phyloP scores from a whole-genome alignment of 2,329 filamentous ascomycete genomes.

The Cercospora beticola region DNA sequence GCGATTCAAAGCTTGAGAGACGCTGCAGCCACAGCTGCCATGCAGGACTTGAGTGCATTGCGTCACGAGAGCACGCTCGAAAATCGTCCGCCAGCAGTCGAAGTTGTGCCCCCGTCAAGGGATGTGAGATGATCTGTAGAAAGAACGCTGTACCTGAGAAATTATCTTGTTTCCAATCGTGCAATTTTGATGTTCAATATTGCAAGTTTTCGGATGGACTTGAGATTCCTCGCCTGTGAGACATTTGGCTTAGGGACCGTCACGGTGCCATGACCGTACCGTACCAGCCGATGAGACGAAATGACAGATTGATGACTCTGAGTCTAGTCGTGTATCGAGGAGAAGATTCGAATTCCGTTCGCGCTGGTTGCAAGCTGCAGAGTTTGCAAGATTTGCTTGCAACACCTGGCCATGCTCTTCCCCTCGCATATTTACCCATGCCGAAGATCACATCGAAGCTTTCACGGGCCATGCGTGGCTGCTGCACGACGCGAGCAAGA shows the following conservation, averaged over 20 bases:
- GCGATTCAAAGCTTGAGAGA: neutral
- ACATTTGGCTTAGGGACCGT: neutral
- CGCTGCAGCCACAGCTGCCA: neutral
- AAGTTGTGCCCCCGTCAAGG: neutral
- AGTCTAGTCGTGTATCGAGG: neutral
- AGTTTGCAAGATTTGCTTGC: neutral
- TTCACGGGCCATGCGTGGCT: neutral
- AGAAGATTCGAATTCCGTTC: neutral
- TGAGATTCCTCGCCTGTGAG: neutral
- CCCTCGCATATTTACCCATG: neutral
- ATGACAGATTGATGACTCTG: neutral
- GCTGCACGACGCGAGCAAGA: conserved; percentile 1
- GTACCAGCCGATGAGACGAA: neutral
- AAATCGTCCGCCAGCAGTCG: neutral
- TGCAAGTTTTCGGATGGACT: neutral
- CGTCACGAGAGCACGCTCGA: neutral
- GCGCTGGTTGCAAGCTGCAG: neutral
- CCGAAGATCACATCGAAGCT: neutral
- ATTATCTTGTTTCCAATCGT: neutral
- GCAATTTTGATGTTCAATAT: neutral
- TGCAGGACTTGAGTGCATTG: neutral
- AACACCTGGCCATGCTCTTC: neutral
- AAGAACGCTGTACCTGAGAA: neutral
- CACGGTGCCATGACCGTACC: neutral
- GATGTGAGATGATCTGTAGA: neutral